Evolutionary conservation across 352 stramenopile genomes (phyloP).

Genomic region (Globisporangium uncinulatum): DNA sequence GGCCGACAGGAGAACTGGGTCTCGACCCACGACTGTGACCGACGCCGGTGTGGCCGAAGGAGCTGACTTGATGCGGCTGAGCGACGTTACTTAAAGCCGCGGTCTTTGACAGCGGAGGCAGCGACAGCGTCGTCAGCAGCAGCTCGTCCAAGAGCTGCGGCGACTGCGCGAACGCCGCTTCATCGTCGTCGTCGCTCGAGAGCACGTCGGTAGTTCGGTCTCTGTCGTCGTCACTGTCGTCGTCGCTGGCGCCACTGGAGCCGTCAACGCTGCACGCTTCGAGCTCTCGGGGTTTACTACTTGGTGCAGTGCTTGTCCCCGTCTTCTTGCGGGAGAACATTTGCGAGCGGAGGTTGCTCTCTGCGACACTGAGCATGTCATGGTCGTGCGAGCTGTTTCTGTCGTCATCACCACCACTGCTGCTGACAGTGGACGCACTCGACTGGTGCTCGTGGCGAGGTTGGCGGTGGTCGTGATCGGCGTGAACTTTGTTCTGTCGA

Average conservation of each 20-base stretch:
- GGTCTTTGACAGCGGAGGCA: slow-evolving; percentile 44
- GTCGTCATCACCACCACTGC: not conserved
- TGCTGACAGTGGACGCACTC: not conserved
- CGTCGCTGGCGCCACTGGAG: slow-evolving; percentile 1
- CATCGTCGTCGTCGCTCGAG: slow-evolving; percentile 53
- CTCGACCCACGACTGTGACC: not conserved
- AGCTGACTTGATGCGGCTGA: not conserved
- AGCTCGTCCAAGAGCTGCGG: slow-evolving; percentile 66
- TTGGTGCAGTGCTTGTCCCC: slow-evolving; percentile 17
- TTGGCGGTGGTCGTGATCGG: not conserved
- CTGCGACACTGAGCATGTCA: slow-evolving; percentile 50
- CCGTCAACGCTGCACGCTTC: slow-evolving; percentile 1
- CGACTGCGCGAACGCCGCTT: slow-evolving; percentile 58
- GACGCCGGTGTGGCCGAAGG: not conserved
- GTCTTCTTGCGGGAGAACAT: slow-evolving; percentile 65
- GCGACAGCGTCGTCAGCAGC: slow-evolving; percentile 66
- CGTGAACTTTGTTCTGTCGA: slow-evolving; percentile 31
- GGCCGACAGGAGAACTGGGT: not conserved
- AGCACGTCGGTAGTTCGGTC: slow-evolving; percentile 17
- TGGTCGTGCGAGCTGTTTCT: slow-evolving; percentile 7
- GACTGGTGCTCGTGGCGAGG: not conserved
- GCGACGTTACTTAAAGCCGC: not conserved
- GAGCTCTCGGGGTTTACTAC: slow-evolving; percentile 24
- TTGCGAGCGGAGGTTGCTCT: slow-evolving; percentile 56
- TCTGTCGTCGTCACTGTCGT: slow-evolving; percentile 22